Percentiles rank a stretch among this genome's conserved stretches.
These are phyloP conservation scores for Elongisporangium senticosum DNA, from an alignment of 352 stramenopile genomes.

Conservation along the genomic window DNA sequence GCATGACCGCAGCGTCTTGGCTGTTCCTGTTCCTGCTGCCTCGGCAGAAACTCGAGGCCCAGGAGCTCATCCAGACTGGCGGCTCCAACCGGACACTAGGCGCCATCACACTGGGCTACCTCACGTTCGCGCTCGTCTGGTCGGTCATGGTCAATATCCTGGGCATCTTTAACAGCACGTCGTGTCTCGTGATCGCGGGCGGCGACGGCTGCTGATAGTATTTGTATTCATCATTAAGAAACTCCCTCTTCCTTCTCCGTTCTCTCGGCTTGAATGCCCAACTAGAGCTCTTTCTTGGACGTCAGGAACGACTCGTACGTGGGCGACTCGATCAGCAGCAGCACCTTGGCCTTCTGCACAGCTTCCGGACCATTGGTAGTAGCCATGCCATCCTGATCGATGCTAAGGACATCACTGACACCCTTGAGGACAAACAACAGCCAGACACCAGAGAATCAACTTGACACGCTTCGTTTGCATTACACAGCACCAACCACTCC, in stretches of 20 bases:
- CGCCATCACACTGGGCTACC: conserved; percentile 14
- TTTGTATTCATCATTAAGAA: neutral
- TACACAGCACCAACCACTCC: neutral
- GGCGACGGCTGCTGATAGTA: conserved; percentile 22
- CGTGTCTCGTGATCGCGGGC: conserved; percentile 23
- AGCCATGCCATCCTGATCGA: too few relatives aligned
- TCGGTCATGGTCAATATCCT: conserved; percentile 7
- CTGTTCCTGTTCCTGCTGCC: conserved; percentile 14
- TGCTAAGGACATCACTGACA: too few relatives aligned
- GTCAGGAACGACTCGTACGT: too few relatives aligned
- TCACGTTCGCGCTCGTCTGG: conserved; percentile 13
- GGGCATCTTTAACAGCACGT: conserved; percentile 14
- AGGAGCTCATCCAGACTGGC: conserved; percentile 9
- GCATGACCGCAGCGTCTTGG: conserved; percentile 11
- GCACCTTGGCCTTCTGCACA: neutral
- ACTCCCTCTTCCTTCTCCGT: neutral
- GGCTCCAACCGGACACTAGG: conserved; percentile 12
- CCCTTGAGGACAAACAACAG: too few relatives aligned
- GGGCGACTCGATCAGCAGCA: too few relatives aligned
- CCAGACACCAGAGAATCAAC: neutral
- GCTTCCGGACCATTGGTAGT: too few relatives aligned
- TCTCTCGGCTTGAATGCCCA: too few relatives aligned
- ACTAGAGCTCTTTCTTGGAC: too few relatives aligned
- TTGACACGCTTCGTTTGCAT: neutral
- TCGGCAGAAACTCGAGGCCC: conserved; percentile 13